phyloP scores from a whole-genome alignment of 2,329 filamentous ascomycete genomes.

The Cyphellophora attinorum region DNA sequence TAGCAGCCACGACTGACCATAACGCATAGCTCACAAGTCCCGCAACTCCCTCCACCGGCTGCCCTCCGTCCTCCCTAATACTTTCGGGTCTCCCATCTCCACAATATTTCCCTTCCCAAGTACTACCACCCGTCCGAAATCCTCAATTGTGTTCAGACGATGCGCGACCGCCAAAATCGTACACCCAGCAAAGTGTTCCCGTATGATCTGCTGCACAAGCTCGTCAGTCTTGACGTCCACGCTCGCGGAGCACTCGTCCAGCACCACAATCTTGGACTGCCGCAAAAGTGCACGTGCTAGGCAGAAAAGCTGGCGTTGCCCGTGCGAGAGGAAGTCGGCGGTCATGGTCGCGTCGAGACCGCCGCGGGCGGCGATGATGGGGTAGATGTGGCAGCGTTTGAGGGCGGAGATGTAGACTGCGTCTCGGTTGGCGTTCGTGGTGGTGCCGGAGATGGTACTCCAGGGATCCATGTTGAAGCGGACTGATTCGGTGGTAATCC shows the following conservation, averaged over 20 bases:
- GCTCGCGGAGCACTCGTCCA: constrained; percentile 36
- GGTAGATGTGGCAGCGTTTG: constrained; percentile 27
- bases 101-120: constrained; percentile 29
- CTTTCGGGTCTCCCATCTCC: constrained; percentile 18
- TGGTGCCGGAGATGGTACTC: constrained; percentile 2
- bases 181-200: constrained; percentile 42
- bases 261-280: constrained; percentile 31
- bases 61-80: constrained; percentile 21
- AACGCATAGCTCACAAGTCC: constrained; percentile 5
- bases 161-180: constrained; percentile 53
- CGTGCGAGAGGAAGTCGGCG: constrained; percentile 43
- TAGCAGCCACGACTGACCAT: no score
- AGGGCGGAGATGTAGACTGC: constrained; percentile 27
- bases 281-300: constrained; percentile 51
- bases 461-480: constrained; percentile 29
- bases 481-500: constrained; percentile 17
- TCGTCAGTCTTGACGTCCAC: constrained; percentile 50
- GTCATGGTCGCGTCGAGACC: constrained; percentile 34
- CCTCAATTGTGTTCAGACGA: constrained; percentile 51
- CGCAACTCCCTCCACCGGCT: constrained; percentile 20
- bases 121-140: constrained; percentile 51
- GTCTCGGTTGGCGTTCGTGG: constrained; percentile 15
- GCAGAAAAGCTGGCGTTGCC: constrained; percentile 56
- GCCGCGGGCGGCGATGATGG: constrained; percentile 28
- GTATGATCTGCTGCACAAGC: constrained; percentile 47